Evolutionary conservation across 495 filamentous ascomycete species (phyloP), one percentile per base, ranked within the genome.

Genomic region (Neurospora tetrasperma): DNA sequence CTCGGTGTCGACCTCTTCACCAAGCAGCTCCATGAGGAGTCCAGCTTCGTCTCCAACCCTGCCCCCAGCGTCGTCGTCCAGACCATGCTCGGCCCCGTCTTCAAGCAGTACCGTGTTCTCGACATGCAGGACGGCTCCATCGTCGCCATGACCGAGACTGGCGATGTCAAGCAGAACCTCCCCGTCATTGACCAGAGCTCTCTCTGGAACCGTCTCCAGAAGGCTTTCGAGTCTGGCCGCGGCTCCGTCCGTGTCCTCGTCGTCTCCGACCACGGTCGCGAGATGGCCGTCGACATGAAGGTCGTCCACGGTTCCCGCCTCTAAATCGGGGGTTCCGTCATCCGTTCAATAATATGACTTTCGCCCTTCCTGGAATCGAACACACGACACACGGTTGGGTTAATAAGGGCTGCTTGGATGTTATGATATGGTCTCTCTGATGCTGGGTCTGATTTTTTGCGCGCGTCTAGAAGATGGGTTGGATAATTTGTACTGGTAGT

Each of bases 71-170:
- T 99, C 72, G 90, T 98, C 62, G 94, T 99, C 80, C 96, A 99
- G 90, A 98, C 95, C 86, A 98, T 99, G 93, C 93, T 97, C 72
- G 96, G 96, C 78, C 96, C 96, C 59, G 92, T 99, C 87, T 98
- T 97, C 94, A 98, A 98, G 92, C 97, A 97, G 87, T 99, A 99
- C 90, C 94, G 96, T 82, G 94, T 99, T 80, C 92, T 99, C 46
- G 96, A 99, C 86, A 91, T 99, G 85, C 93, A 93, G 84, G 93
- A 97, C 74, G 91, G 92, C 78, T 84, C 85, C 82, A 80, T 86
- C 78, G 83, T 85, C 71, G 84, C 83, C 80, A 85, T 86, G 83
- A 85, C 85, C 77, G 83, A 87, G 83, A 85, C 83, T 35, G 96
- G 96, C 78, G 96, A 98, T 83, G 94, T 99, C 88, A 98, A 98